phyloP scores from a whole-genome alignment of 2,329 filamentous ascomycete species.

The Calonectria naviculata region DNA sequence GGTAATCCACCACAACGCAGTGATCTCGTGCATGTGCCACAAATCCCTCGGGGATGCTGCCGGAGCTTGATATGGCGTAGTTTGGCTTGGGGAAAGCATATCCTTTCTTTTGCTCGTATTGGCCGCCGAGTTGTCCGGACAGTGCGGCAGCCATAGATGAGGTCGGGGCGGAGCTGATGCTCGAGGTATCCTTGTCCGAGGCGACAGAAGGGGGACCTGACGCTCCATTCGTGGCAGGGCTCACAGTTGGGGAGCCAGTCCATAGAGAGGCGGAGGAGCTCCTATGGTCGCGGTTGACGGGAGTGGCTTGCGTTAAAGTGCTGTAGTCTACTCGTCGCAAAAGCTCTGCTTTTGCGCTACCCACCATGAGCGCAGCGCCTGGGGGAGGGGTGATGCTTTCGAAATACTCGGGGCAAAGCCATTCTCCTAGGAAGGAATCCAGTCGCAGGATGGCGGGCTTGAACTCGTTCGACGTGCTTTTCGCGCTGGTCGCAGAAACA shows the following conservation, averaged over 20 bases:
- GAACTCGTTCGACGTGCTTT: slow-evolving; percentile 45
- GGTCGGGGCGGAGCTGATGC: slow-evolving; percentile 35
- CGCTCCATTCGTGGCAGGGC: slow-evolving; percentile 34
- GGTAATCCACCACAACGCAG: slow-evolving; percentile 88
- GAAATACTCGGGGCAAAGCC: slow-evolving; percentile 94
- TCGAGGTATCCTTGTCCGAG: slow-evolving; percentile 37
- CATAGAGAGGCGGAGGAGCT: slow-evolving; percentile 44
- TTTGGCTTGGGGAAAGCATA: slow-evolving; percentile 84
- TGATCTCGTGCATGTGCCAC: slow-evolving; percentile 90
- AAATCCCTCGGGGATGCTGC: slow-evolving; percentile 88
- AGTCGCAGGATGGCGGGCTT: slow-evolving; percentile 78
- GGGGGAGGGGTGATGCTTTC: slow-evolving; percentile 92
- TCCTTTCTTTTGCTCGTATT: slow-evolving; percentile 47
- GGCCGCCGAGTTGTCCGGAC: slow-evolving; percentile 41
- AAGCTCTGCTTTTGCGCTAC: slow-evolving; percentile 87
- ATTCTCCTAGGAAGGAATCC: slow-evolving; percentile 95
- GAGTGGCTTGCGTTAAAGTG: slow-evolving; percentile 50
- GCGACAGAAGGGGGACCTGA: slow-evolving; percentile 30
- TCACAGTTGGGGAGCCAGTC: slow-evolving; percentile 45
- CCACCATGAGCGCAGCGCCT: slow-evolving; percentile 86
- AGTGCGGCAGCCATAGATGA: slow-evolving; percentile 49
- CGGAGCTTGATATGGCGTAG: slow-evolving; percentile 84
- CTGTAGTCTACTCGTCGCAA: slow-evolving; percentile 79
- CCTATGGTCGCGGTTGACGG: slow-evolving; percentile 30
- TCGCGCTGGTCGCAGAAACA: slow-evolving; percentile 44